phyloP scores from a whole-genome alignment of 129 eudicot genomes.

The Artemisia tridentata region DNA sequence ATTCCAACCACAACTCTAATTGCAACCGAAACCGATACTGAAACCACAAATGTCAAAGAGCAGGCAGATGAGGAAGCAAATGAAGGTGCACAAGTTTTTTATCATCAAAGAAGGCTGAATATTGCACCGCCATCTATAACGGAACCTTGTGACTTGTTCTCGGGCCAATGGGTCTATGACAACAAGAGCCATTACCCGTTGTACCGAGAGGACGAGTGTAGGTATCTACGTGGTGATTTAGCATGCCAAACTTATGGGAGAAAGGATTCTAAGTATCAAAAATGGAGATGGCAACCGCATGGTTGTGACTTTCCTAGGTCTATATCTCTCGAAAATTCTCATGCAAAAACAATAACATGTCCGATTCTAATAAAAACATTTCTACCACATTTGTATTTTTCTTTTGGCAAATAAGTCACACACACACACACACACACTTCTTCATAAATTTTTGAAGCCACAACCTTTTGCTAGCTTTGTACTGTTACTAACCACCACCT shows the following conservation, averaged over 20 bases:
- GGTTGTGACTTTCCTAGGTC: constrained; percentile 42
- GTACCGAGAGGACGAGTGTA: constrained; percentile 33
- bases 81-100: constrained; percentile 7
- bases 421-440: too few species aligned
- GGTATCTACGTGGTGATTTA: constrained; percentile 26
- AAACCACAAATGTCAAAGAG: too few species aligned
- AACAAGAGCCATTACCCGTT: constrained; percentile 40
- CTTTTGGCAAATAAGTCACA: neutral
- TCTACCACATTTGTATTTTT: neutral
- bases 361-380: neutral
- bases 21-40: too few species aligned
- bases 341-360: neutral
- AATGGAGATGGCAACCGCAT: constrained; percentile 52
- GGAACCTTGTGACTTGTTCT: constrained; percentile 38
- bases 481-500: neutral
- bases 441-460: too few species aligned
- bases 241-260: constrained; percentile 46
- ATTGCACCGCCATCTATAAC: constrained; percentile 18
- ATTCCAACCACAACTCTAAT: too few species aligned
- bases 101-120: constrained; percentile 31
- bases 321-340: constrained; percentile 7
- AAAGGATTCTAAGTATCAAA: constrained; percentile 39
- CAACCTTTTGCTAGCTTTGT: neutral
- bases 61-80: neutral
- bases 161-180: constrained; percentile 38